Percentiles rank a stretch among this genome's conserved stretches.
These are phyloP conservation scores for Nicotiana noctiflora DNA, from an alignment of 257 asterid genomes.

Conservation along the genomic window DNA sequence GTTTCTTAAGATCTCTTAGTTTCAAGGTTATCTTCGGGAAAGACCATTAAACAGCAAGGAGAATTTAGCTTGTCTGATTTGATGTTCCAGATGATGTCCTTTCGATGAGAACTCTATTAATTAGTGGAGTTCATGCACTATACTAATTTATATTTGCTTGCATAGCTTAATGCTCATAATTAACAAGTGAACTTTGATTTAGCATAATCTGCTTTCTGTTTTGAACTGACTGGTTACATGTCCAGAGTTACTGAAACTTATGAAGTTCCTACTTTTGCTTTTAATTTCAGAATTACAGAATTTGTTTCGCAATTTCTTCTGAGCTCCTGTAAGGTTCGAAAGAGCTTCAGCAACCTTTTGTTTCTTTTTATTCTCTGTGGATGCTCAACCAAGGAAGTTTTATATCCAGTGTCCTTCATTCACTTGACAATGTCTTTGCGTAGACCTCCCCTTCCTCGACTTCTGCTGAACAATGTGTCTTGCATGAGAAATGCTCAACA, in stretches of 20 bases:
- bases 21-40: too few relatives aligned
- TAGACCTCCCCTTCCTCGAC: conserved; percentile 63
- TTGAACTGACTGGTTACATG: not conserved
- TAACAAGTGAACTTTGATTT: too few relatives aligned
- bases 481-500: conserved; percentile 95
- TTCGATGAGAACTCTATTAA: not conserved
- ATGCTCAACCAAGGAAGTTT: not conserved
- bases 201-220: not conserved
- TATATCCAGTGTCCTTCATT: not conserved
- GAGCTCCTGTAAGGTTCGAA: not conserved
- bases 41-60: too few relatives aligned
- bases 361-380: not conserved
- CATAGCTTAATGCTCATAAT: too few relatives aligned
- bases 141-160: too few relatives aligned
- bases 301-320: not conserved
- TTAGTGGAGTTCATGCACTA: not conserved
- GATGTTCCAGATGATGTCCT: not conserved
- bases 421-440: conserved; percentile 24
- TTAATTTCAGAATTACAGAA: not conserved
- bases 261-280: not conserved
- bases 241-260: not conserved
- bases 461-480: conserved; percentile 63
- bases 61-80: not conserved
- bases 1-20: too few relatives aligned
- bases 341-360: not conserved